Evolutionary conservation across 2,329 filamentous ascomycete genomes (phyloP).

Genomic region (Achaetomium macrosporum): DNA sequence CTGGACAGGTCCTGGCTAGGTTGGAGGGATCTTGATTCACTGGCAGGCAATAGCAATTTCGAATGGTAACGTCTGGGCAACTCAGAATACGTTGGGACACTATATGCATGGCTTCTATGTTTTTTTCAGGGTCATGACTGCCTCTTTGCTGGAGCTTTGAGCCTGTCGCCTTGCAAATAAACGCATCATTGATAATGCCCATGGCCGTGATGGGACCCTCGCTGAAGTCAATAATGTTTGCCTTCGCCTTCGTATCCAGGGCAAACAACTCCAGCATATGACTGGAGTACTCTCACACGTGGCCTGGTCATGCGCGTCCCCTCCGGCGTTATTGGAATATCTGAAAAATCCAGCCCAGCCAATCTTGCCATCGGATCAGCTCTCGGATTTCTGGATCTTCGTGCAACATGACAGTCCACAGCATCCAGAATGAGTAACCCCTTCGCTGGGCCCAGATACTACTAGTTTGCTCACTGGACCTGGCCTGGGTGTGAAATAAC

Average conservation of each 20-base stretch:
- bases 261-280: slow-evolving; percentile 1
- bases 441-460: not conserved
- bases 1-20: not conserved
- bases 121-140: not conserved
- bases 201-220: no score
- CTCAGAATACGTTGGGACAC: slow-evolving; percentile 6
- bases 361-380: not conserved
- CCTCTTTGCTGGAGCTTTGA: no score
- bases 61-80: not conserved
- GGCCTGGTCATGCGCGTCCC: not conserved
- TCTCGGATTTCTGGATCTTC: not conserved
- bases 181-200: no score
- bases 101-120: not conserved
- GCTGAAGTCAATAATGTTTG: not conserved
- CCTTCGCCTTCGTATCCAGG: not conserved
- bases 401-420: slow-evolving; percentile 1
- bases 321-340: no score
- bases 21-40: not conserved
- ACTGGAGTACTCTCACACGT: not conserved
- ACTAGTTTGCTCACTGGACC: not conserved
- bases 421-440: not conserved
- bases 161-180: no score
- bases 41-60: not conserved
- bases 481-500: not conserved
- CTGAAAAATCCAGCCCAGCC: not conserved